Base-by-base conservation (phyloP, 2,329 filamentous ascomycete genomes). In the Rutstroemia sp. region DNA sequence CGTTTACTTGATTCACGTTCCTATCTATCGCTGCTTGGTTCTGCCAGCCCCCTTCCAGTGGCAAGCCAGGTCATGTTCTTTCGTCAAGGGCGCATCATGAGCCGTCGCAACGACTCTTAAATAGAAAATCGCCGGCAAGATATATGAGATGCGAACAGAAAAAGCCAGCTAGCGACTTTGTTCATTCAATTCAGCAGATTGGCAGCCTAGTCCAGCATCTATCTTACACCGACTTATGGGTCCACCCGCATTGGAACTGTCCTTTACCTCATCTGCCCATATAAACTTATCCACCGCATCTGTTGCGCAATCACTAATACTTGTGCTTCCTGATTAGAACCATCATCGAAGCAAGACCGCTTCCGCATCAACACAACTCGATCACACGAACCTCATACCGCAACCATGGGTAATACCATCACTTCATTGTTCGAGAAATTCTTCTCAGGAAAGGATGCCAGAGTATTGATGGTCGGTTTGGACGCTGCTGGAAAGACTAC, bases 371-470 rank as follows among this genome's bases (percentile, higher is more conserved):
- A 59, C 57, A 34, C 30, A 34, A 34, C 56, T 51, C 54, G 51
- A 42, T 48, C 48, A 59, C 56, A 58, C 16, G 49, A 49, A 47
- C 39, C 71, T 72, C 60, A 70, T 70, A 73, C 76, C 80, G 81
- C 82, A 79, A 92, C 76, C 77, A 99, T 99, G 94, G 94, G 94
- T 95, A 83, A 97, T 76, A 85, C 88, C 73, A 90, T 97, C 79
- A 97, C 92, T 71, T 96, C 94, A 84, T 76, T 97, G 73, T 94
- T 97, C 76, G 89, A 95, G 74, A 86, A 87, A 80, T 84, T 97
- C 76, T 96, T 90, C 87, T 91, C 92, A 72, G 96, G 96, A 88
- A 97, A 97, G 87, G 94, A 99, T 86, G 99, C 99, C 94, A 87
- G 94, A 82, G 96, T 99, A 80, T 78, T 99, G 77, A 99, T 99